Evolutionary conservation across 2,329 filamentous ascomycete species (phyloP).

Genomic region (Dothistroma pini): DNA sequence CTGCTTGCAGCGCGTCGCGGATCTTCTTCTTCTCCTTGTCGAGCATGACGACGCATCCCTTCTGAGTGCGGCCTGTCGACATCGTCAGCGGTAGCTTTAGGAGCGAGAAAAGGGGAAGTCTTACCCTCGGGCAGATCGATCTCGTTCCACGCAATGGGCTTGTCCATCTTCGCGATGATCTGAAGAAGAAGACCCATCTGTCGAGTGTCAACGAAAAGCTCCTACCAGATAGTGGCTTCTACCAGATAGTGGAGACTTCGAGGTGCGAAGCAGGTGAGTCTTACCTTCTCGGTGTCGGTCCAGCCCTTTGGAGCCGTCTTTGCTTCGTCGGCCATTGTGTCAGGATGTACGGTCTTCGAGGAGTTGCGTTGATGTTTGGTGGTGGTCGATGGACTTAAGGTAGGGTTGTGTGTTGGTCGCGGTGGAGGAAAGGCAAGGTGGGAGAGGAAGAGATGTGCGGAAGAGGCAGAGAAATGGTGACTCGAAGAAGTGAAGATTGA

Average conservation of each 20-base stretch:
- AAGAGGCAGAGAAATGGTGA: neutral
- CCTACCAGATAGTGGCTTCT: neutral
- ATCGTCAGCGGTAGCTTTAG: neutral
- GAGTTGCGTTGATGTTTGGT: constrained; percentile 4
- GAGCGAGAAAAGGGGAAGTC: neutral
- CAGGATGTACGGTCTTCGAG: constrained; percentile 2
- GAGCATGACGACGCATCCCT: constrained; percentile 30
- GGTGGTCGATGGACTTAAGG: neutral
- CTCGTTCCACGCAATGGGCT: constrained; percentile 29
- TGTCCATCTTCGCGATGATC: constrained; percentile 27
- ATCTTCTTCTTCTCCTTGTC: constrained; percentile 33
- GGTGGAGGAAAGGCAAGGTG: neutral
- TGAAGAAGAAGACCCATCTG: constrained; percentile 29
- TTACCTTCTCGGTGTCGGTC: constrained; percentile 34
- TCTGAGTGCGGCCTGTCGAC: constrained; percentile 27
- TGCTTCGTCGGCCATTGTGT: constrained; percentile 24
- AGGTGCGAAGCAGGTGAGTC: neutral
- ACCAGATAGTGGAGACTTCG: neutral
- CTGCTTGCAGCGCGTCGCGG: constrained; percentile 21
- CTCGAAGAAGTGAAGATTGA: neutral
- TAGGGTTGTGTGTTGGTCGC: constrained; percentile 1
- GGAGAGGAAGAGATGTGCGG: neutral
- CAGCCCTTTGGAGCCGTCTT: constrained; percentile 21
- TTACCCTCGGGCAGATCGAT: constrained; percentile 27
- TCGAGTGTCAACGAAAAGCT: neutral